These are phyloP conservation scores for Fusarium nematophilum DNA, from an alignment of 2,329 filamentous ascomycete genomes.

Conservation along the genomic window DNA sequence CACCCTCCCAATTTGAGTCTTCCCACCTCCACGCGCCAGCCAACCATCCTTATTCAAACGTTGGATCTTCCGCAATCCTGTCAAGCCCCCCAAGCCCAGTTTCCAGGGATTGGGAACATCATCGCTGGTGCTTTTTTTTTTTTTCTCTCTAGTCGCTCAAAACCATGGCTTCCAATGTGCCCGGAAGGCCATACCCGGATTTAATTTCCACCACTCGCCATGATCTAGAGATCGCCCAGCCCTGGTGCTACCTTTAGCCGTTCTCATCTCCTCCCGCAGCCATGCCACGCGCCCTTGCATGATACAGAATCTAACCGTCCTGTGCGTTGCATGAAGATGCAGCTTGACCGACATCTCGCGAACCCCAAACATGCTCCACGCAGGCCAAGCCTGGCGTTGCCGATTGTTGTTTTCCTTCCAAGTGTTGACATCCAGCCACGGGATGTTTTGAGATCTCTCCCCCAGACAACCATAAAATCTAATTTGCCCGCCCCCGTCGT, in stretches of 20 bases:
- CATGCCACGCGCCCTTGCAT: constrained; percentile 9
- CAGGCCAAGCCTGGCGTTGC: neutral
- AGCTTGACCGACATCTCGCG: constrained; percentile 6
- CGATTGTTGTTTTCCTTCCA: neutral
- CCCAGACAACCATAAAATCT: constrained; percentile 12
- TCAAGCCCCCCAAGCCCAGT: constrained; percentile 21
- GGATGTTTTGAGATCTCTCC: neutral
- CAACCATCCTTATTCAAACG: constrained; percentile 13
- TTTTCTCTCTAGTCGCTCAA: constrained; percentile 15
- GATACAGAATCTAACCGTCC: neutral
- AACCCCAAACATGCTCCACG: neutral
- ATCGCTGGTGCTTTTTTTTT: constrained; percentile 2
- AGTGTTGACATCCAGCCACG: too few relatives aligned
- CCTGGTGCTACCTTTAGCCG: neutral
- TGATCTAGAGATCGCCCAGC: constrained; percentile 26
- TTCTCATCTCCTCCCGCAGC: constrained; percentile 9
- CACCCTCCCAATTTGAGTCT: constrained; percentile 5
- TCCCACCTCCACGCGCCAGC: neutral
- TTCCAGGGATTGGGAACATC: constrained; percentile 8
- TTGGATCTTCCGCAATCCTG: constrained; percentile 23
- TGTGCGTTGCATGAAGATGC: neutral
- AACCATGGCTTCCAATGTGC: neutral
- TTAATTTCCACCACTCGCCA: constrained; percentile 43
- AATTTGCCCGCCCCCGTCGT: constrained; percentile 13
- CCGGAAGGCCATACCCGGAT: constrained; percentile 20